Percentiles rank a stretch among this genome's conserved stretches.
Conservation (phyloP, 163 green algal genomes). For the Scenedesmus sp. region DNA sequence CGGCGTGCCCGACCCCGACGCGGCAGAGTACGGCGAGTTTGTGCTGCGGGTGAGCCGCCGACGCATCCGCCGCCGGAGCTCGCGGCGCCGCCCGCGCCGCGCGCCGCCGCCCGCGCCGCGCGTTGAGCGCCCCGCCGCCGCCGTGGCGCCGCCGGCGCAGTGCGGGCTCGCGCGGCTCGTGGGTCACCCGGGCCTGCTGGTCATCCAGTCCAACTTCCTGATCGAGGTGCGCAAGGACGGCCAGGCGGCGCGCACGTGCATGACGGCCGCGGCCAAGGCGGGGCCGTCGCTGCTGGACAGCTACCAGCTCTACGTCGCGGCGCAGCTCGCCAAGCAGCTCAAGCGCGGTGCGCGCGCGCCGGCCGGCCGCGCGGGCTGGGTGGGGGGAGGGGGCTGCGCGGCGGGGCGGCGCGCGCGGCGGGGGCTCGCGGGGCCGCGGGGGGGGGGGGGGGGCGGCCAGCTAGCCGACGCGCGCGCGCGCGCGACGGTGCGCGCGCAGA, state of each 20-base stretch:
- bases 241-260: slow-evolving; percentile 49
- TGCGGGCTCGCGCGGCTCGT: slow-evolving; percentile 49
- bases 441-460: too few species aligned
- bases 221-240: slow-evolving; percentile 53
- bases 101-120: too few species aligned
- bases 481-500: slow-evolving; percentile 24
- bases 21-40: slow-evolving; percentile 50
- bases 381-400: background rate
- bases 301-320: slow-evolving; percentile 34
- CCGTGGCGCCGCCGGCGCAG: slow-evolving; percentile 24
- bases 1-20: slow-evolving; percentile 39
- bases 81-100: too few species aligned
- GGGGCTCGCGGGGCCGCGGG: too few species aligned
- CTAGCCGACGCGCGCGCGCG: too few species aligned
- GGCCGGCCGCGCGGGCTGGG: too few species aligned
- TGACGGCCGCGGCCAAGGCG: slow-evolving; percentile 52
- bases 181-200: slow-evolving; percentile 42
- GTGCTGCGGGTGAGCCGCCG: slow-evolving; percentile 7
- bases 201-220: slow-evolving; percentile 56
- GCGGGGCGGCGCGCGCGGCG: too few species aligned
- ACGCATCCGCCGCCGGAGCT: background rate
- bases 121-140: too few species aligned
- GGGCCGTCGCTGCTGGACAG: slow-evolving; percentile 40
- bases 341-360: slow-evolving; percentile 10
- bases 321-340: slow-evolving; percentile 15